Conservation (phyloP, 306 rosid species). For the Pterocarpus macrocarpus region DNA sequence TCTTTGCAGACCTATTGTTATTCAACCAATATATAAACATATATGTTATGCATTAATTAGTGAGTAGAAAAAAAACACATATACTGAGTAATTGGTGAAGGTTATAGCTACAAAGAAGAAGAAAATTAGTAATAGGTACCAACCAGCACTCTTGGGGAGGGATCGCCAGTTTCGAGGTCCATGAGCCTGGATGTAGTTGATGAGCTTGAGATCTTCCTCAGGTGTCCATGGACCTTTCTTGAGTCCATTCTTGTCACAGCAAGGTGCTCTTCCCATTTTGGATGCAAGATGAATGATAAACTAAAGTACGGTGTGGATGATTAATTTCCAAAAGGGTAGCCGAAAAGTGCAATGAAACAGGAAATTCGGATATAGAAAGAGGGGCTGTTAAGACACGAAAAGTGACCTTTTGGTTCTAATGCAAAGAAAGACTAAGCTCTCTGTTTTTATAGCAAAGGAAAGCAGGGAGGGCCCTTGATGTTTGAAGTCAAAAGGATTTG, state of each 20-base stretch:
- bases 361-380: background rate
- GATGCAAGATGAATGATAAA: background rate
- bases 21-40: background rate
- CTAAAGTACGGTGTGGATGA: background rate
- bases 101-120: background rate
- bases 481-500: constrained; percentile 86
- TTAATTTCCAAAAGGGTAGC: constrained; percentile 24
- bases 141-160: constrained; percentile 94
- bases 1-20: constrained; percentile 69
- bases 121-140: constrained; percentile 50
- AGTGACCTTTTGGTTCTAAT: constrained; percentile 47
- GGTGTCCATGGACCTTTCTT: constrained; percentile 98
- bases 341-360: constrained; percentile 40
- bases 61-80: background rate
- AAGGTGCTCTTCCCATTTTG: constrained; percentile 94
- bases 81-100: background rate
- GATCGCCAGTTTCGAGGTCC: constrained; percentile 90
- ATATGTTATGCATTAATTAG: background rate
- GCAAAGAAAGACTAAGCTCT: constrained; percentile 31
- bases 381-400: constrained; percentile 21
- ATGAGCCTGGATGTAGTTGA: constrained; percentile 63
- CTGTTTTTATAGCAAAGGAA: constrained; percentile 53
- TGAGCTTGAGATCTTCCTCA: constrained; percentile 83
- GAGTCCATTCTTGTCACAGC: constrained; percentile 86
- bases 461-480: background rate